These are phyloP conservation scores for Psilocybe azurescens DNA, from an alignment of 768 basidiomycete genomes.

Conservation along the genomic window DNA sequence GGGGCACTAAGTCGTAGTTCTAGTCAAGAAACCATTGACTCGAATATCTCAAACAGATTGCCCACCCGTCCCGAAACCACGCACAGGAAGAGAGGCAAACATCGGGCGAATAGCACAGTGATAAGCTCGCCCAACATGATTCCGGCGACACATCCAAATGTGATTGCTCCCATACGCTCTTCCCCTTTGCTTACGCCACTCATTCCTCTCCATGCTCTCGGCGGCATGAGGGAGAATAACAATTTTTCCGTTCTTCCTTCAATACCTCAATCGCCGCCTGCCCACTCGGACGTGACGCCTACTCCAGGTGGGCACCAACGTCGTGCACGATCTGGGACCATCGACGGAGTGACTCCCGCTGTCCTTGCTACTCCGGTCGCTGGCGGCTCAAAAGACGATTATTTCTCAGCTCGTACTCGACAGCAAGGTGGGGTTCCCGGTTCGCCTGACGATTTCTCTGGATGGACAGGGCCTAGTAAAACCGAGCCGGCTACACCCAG, in stretches of 20 bases:
- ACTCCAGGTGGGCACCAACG: constrained; percentile 25
- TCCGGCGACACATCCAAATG: constrained; percentile 61
- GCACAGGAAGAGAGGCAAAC: constrained; percentile 10
- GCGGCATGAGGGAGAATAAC: constrained; percentile 27
- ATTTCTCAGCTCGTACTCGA: constrained; percentile 53
- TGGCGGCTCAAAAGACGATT: constrained; percentile 44
- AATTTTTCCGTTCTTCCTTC: constrained; percentile 31
- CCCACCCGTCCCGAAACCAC: constrained; percentile 2
- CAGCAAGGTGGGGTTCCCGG: constrained; percentile 41
- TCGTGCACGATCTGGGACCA: constrained; percentile 47
- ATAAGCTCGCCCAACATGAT: constrained; percentile 69
- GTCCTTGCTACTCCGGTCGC: not conserved
- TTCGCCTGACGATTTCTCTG: constrained; percentile 56
- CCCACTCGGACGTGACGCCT: constrained; percentile 33
- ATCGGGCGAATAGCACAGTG: constrained; percentile 45
- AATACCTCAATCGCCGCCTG: constrained; percentile 53
- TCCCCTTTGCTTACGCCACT: constrained; percentile 66
- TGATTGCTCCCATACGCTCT: constrained; percentile 46
- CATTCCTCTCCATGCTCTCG: constrained; percentile 48
- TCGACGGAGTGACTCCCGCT: constrained; percentile 34
- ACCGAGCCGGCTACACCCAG: constrained; percentile 48
- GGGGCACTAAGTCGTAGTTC: constrained; percentile 28
- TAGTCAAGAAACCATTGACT: constrained; percentile 26
- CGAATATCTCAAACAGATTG: constrained; percentile 8
- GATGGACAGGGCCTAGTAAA: constrained; percentile 40